Evolutionary conservation across 305 asterid species (phyloP).

Genomic region (Coffea humblotiana): DNA sequence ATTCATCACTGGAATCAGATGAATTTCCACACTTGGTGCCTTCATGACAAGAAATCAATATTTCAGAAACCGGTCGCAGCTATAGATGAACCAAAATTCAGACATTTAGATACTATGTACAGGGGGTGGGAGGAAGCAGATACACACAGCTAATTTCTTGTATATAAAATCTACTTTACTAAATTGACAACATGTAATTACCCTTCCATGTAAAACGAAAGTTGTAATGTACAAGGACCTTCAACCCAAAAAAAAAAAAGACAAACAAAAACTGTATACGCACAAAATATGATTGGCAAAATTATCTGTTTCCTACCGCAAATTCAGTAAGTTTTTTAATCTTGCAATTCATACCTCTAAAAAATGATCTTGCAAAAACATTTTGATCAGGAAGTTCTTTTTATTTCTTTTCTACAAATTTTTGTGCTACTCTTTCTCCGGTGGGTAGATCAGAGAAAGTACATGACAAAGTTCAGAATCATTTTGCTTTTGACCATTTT

Average conservation of each 20-base stretch:
- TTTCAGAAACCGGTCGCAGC: not conserved
- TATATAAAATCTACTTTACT: too few relatives aligned
- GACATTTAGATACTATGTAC: not conserved
- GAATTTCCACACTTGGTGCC: slow-evolving; percentile 43
- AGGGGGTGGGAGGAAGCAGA: not conserved
- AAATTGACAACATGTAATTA: too few relatives aligned
- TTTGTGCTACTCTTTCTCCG: too few relatives aligned
- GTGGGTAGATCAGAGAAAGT: too few relatives aligned
- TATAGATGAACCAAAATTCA: not conserved
- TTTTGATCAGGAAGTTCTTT: not conserved
- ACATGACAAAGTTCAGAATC: not conserved
- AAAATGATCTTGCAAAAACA: not conserved
- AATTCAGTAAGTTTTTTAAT: not conserved
- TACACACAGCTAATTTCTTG: not conserved
- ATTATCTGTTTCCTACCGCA: not conserved
- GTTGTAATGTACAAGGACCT: not conserved
- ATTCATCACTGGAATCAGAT: slow-evolving; percentile 53
- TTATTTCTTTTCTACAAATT: not conserved
- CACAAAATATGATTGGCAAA: not conserved
- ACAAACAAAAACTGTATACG: not conserved
- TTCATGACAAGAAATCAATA: slow-evolving; percentile 18
- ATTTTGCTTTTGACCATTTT: not conserved
- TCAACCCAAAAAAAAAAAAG: not conserved
- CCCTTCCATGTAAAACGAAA: not conserved
- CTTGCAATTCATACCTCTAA: not conserved